Base-by-base conservation (phyloP, 2,329 filamentous ascomycete species). In the Stemphylium vesicarium region DNA sequence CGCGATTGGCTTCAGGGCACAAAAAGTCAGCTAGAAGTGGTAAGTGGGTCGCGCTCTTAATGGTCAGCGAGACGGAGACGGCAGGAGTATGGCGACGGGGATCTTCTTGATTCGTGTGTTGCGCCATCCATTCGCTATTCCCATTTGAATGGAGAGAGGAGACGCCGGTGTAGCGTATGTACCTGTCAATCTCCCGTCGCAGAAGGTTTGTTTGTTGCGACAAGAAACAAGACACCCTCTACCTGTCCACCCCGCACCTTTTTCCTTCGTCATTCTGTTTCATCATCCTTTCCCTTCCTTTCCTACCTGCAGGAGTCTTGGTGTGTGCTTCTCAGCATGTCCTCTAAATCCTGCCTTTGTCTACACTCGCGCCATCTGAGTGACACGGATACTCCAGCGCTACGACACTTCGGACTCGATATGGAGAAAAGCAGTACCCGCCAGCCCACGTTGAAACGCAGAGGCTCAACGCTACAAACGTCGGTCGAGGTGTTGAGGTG, bases 401-500 rank as follows among this genome's bases (percentile, higher is more conserved):
- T 60, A 38, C 59, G 48, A 20, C 57, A 61, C n/a, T 42, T 51
- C 22, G 49, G 56, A 32, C 53, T 65, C 48, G 62, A 65, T 37
- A 38, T 49, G 10, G 54, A 59, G 37, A 59, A 56, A 39, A 36
- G 58, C 15, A 40, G 11, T 10, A 43, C 46, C 32, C 44, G 51
- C 8, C 39, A 59, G 18, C 50, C 46, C 4, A 37, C 46, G 2
- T 50, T 63, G 37, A 48, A 52, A 39, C 62, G 62, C 29, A 70
- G 63, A 53, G 60, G 55, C 22, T 65, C 69, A 5, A 71, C 65
- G 45, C 49, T 74, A 6, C 69, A 73, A 26, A 71, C 64, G 5
- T 62, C 69, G 12, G 57, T 75, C 22, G 68, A 75, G 37, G 66
- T 75, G 2, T 44, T 73, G 39, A 68, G 51, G 43, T 74, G 70